A percentile compares a stretch with the other conserved stretches of the same genome.
phyloP scores from a whole-genome alignment of 1,139 yeast genomes.

The Blastobotrys aristatus region DNA sequence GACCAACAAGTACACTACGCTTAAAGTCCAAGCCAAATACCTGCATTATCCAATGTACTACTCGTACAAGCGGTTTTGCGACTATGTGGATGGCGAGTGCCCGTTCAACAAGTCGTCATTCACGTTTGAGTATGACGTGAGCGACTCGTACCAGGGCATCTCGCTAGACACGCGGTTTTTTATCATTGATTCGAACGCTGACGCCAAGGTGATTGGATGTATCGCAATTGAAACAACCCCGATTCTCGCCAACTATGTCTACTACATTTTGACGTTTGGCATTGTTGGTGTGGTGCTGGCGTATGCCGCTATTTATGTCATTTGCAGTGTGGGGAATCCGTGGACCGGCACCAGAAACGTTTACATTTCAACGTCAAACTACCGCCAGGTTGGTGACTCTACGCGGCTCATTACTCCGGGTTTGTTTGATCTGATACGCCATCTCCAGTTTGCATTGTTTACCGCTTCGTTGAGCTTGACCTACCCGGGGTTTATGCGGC shows the following conservation, averaged over 20 bases:
- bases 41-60: conserved; percentile 19
- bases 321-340: conserved; percentile 42
- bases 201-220: conserved; percentile 45
- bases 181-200: conserved; percentile 36
- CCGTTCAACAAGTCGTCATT: conserved; percentile 29
- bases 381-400: conserved; percentile 55
- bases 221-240: conserved; percentile 49
- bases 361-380: conserved; percentile 53
- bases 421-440: conserved; percentile 44
- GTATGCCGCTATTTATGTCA: conserved; percentile 42
- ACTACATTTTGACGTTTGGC: conserved; percentile 41
- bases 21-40: conserved; percentile 9
- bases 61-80: conserved; percentile 30
- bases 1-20: conserved; percentile 23
- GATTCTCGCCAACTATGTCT: conserved; percentile 39
- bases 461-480: conserved; percentile 50
- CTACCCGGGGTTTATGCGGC: conserved; percentile 64
- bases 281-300: conserved; percentile 43
- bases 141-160: conserved; percentile 28
- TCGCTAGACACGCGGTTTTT: conserved; percentile 30
- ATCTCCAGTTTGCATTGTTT: conserved; percentile 55
- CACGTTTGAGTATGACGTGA: conserved; percentile 23
- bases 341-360: conserved; percentile 61
- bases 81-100: conserved; percentile 24
- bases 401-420: conserved; percentile 56